Base-by-base conservation (phyloP, 176 grass and related monocot species). In the Oryza glaberrima region DNA sequence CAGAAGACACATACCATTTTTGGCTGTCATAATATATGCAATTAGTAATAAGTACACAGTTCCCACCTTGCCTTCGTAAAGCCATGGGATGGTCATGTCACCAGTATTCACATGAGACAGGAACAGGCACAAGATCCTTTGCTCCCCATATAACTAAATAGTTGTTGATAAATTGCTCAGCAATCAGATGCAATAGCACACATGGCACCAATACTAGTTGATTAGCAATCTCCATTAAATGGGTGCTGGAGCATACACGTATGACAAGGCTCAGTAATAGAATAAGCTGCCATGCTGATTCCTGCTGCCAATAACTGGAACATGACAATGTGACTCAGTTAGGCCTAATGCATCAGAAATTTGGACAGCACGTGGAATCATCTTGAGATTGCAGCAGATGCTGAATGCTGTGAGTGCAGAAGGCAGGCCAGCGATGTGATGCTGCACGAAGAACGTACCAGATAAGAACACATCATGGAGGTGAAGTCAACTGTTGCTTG, bases 261-360 rank as follows among this genome's bases (percentile, higher is more conserved):
- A 70, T 72, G 70, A 6, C 54, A 36, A 41, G 34, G 36, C 52
- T 22, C 63, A 26, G 40, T 26, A 44, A 20, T 75, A 67, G 47
- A 67, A 17, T 32, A 79, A 58, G 65, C 51, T 81, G 40, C 51
- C 66, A 12, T 65, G 82, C 70, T 19, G 77, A 80, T 73, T 68
- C 58, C 26, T 82, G 73, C 48, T 88, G 82, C 26, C 73, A 40
- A 72, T 60, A 75, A 69, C 67, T 65, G 74, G 30, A 79, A 25
- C 84, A 80, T 38, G 40, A 51, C 15, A 34, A 9, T 46, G 54
- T 48, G 56, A 26, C 28, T 14, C 23, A 47, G 63, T 23, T 75
- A 51, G 70, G 43, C n/a, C 58, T 45, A 47, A 45, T 35, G 77
- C 23, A 46, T 25, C 32, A 16, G 9, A 45, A 83, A 65, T 32